phyloP scores from a whole-genome alignment of 345 rosid genomes.

The Camelina sativa region DNA sequence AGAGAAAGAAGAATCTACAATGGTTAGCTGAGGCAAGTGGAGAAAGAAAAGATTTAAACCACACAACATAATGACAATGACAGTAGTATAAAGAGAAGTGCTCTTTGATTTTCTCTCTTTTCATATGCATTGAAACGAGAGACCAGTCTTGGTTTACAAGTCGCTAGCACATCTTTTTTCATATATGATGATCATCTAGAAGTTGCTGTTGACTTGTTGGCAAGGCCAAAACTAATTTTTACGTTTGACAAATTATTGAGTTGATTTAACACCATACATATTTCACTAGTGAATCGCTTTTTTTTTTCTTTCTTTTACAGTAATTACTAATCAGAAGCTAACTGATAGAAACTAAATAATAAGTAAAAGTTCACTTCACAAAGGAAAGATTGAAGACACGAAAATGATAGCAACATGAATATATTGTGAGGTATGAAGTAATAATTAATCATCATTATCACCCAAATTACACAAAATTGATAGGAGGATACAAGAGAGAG shows the following conservation, averaged over 20 bases:
- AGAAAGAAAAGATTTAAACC: not conserved
- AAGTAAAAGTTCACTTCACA: too few species aligned
- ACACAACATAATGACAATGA: not conserved
- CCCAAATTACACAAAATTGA: conserved; percentile 44
- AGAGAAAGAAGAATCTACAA: not conserved
- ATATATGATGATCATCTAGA: not conserved
- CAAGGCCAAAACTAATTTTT: not conserved
- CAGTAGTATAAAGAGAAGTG: not conserved
- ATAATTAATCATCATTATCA: conserved; percentile 40
- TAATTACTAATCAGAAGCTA: too few species aligned
- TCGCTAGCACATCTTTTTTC: not conserved
- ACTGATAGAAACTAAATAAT: not conserved
- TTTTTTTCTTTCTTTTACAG: too few species aligned
- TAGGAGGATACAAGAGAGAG: conserved; percentile 4
- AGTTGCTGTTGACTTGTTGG: not conserved
- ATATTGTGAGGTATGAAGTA: not conserved
- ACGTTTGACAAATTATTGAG: not conserved
- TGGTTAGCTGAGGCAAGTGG: conserved; percentile 4
- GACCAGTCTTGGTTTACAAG: not conserved
- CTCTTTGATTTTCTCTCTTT: too few species aligned
- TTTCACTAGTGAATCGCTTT: too few species aligned
- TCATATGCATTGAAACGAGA: not conserved
- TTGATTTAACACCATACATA: too few species aligned
- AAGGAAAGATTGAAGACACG: not conserved
- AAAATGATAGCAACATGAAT: not conserved